Evolutionary conservation across 2,329 filamentous ascomycete species (phyloP), one percentile per base, ranked within the genome.

Genomic region (Diplocarpon rosae): DNA sequence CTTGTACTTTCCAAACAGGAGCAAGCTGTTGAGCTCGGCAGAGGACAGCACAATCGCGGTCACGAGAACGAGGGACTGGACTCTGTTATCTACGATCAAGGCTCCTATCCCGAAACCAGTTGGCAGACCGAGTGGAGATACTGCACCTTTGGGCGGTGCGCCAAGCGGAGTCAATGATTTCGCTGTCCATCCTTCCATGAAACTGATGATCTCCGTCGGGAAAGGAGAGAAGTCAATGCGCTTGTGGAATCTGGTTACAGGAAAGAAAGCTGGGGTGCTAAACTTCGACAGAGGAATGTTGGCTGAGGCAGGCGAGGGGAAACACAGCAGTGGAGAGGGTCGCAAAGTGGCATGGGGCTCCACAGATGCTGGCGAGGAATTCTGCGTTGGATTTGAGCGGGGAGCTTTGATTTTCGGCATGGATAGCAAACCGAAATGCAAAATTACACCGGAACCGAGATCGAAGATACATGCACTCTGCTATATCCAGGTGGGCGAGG

Each of bases 181-280:
- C 63, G 87, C 90, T 2, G 83, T 98, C 20, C 92, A 98, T 62
- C 90, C 92, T 0, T 93, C 85, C 63, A 86, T 94, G 75, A 96
- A 95, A 67, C 70, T 98, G 40, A 95, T 96, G 85, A 78, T 98
- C 48, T 93, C 79, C 56, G 88, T 96, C 8, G 83, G 86, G 54
- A 86, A 83, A 57, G 88, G 88, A 52, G 92, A 98, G 68, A 80
- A 79, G 52, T 87, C 82, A 59, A 93, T 98, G 85, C 72, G 92
- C 52, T 65, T 96, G 52, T 98, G 92, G 92, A 96, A 98, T 60
- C 64, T 98, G 52, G 88, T 96, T 53, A 96, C 90, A 2, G 92
- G 89, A 13, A 94, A 90, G 68, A 95, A 95, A 68, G 89, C 89
- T 1, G 87, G 89, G 27, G 89, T 95, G 42, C 68, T 98, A 55